A percentile compares a stretch with the other conserved stretches of the same genome.
Conservation (phyloP, 2,329 filamentous ascomycete genomes). For the Phaeosphaeriaceae sp. region DNA sequence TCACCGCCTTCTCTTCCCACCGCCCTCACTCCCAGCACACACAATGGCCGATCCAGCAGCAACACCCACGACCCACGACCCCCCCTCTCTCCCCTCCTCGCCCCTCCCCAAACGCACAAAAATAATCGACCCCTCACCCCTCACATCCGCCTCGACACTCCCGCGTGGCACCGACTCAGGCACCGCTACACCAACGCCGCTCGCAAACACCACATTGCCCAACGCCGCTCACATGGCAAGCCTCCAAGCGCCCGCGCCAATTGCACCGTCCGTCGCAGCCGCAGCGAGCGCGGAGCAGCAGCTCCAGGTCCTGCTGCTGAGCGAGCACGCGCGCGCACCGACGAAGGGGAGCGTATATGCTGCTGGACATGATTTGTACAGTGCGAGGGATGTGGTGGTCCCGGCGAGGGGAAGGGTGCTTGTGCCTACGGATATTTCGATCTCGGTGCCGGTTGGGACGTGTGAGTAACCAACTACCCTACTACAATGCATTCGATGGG, state of each 20-base stretch:
- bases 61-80: conserved; percentile 39
- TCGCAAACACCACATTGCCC: conserved; percentile 11
- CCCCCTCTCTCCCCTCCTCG: conserved; percentile 70
- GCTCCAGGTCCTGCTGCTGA: conserved; percentile 90
- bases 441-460: conserved; percentile 88
- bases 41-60: conserved; percentile 1
- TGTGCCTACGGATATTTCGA: conserved; percentile 89
- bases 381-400: conserved; percentile 73
- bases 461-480: conserved; percentile 64
- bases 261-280: conserved; percentile 30
- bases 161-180: conserved; percentile 39
- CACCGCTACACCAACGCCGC: conserved; percentile 45
- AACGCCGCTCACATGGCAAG: conserved; percentile 19
- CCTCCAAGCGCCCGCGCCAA: conserved; percentile 30
- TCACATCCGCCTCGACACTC: conserved; percentile 34
- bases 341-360: conserved; percentile 89
- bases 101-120: conserved; percentile 84
- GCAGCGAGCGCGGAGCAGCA: conserved; percentile 52
- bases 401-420: conserved; percentile 83
- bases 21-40: neutral
- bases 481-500: neutral
- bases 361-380: conserved; percentile 94
- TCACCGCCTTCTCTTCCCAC: conserved; percentile 1
- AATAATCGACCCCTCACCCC: conserved; percentile 57
- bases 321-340: conserved; percentile 77